These are phyloP conservation scores for Xylariomycetidae sp. DNA, from an alignment of 2,329 filamentous ascomycete genomes.

Conservation along the genomic window DNA sequence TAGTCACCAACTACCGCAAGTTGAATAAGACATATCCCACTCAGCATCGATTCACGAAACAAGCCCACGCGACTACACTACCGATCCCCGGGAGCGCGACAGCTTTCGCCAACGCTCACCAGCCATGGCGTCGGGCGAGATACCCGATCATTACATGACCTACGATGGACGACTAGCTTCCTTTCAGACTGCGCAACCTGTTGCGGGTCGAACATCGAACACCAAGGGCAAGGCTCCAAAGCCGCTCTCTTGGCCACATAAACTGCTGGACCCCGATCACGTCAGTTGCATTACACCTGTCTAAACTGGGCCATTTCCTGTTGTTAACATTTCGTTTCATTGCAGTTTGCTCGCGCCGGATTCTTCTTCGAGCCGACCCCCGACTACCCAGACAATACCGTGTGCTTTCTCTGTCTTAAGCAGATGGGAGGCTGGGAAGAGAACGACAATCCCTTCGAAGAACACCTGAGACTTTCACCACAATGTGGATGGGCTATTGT, in stretches of 20 bases:
- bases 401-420: slow-evolving; percentile 82
- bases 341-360: slow-evolving; percentile 80
- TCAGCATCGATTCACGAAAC: background rate
- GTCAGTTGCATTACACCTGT: slow-evolving; percentile 36
- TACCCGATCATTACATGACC: slow-evolving; percentile 51
- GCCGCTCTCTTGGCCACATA: slow-evolving; percentile 72
- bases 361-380: slow-evolving; percentile 81
- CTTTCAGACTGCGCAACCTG: slow-evolving; percentile 63
- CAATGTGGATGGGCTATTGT: slow-evolving; percentile 85
- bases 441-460: slow-evolving; percentile 74
- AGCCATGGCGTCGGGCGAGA: slow-evolving; percentile 28
- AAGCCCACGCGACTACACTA: slow-evolving; percentile 2
- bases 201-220: slow-evolving; percentile 67
- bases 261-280: slow-evolving; percentile 58
- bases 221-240: slow-evolving; percentile 55
- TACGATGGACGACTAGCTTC: slow-evolving; percentile 75
- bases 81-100: background rate
- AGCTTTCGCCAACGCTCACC: slow-evolving; percentile 1
- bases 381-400: slow-evolving; percentile 77
- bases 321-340: slow-evolving; percentile 7
- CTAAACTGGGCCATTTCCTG: slow-evolving; percentile 4
- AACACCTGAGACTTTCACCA: slow-evolving; percentile 79
- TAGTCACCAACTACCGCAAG: too few relatives aligned
- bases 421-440: slow-evolving; percentile 89
- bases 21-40: too few relatives aligned